Percentiles rank a stretch among this genome's conserved stretches.
These are phyloP conservation scores for Cyanophora paradoxa DNA, from an alignment of 78 protist species.

Conservation along the genomic window DNA sequence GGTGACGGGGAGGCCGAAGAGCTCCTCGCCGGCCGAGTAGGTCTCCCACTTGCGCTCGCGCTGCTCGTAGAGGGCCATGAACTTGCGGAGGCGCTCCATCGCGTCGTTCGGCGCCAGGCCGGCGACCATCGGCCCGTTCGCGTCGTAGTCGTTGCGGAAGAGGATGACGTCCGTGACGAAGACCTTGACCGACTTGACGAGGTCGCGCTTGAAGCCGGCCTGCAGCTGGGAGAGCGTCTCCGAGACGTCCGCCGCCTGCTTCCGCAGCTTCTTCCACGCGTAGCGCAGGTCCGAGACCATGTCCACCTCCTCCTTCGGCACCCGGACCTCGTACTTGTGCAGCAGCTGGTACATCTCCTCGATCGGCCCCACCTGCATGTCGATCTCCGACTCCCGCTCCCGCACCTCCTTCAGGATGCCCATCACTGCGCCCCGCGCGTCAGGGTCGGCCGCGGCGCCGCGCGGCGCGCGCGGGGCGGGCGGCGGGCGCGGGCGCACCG, in stretches of 20 bases:
- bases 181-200: slow-evolving; percentile 14
- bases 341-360: slow-evolving; percentile 67
- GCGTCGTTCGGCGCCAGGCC: slow-evolving; percentile 69
- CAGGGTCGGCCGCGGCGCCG: slow-evolving; percentile 22
- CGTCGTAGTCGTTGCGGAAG: slow-evolving; percentile 47
- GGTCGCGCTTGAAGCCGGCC: slow-evolving; percentile 32
- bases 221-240: slow-evolving; percentile 30
- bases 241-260: not conserved
- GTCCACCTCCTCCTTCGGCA: slow-evolving; percentile 61
- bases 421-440: slow-evolving; percentile 45
- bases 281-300: slow-evolving; percentile 38
- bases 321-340: slow-evolving; percentile 14
- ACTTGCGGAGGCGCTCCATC: slow-evolving; percentile 59
- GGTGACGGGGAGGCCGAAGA: slow-evolving; percentile 72
- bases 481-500: too few species aligned
- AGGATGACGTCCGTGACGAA: slow-evolving; percentile 34
- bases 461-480: too few species aligned
- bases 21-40: slow-evolving; percentile 73
- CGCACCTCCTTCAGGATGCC: slow-evolving; percentile 41
- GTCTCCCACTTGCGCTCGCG: slow-evolving; percentile 51
- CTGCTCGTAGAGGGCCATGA: slow-evolving; percentile 64
- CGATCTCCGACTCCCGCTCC: slow-evolving; percentile 43
- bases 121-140: slow-evolving; percentile 65
- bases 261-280: slow-evolving; percentile 45
- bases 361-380: slow-evolving; percentile 39